phyloP scores from a whole-genome alignment of 305 asterid genomes.

The Andrographis paniculata region DNA sequence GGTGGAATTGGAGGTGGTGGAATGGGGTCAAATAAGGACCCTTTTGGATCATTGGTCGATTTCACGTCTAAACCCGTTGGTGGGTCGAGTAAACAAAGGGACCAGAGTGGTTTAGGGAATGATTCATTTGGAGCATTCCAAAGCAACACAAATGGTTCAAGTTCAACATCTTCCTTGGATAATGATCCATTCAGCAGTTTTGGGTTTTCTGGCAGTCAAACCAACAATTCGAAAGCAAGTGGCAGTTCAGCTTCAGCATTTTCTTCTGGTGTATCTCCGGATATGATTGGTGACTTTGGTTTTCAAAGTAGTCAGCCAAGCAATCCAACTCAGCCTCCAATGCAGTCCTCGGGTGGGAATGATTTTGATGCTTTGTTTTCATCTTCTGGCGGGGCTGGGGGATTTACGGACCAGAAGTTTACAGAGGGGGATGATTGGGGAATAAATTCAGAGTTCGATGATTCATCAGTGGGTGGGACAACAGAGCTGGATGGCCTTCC shows the following conservation, averaged over 20 bases:
- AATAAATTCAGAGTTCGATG: constrained; percentile 42
- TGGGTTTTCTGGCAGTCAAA: constrained; percentile 46
- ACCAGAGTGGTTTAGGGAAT: constrained; percentile 26
- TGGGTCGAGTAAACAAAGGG: constrained; percentile 39
- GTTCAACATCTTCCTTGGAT: constrained; percentile 23
- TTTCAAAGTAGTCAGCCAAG: constrained; percentile 24
- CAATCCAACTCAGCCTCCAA: constrained; percentile 37
- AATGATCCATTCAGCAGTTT: constrained; percentile 49
- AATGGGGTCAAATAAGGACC: constrained; percentile 50
- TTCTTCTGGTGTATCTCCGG: too few species aligned
- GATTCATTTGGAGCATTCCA: constrained; percentile 53
- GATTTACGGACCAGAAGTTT: constrained; percentile 32
- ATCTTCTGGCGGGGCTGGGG: constrained; percentile 28
- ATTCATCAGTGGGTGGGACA: constrained; percentile 48
- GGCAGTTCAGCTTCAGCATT: too few species aligned
- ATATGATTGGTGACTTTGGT: too few species aligned
- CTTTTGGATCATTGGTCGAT: constrained; percentile 74
- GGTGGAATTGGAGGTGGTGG: constrained; percentile 36
- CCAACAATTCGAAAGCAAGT: too few species aligned
- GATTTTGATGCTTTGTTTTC: constrained; percentile 57
- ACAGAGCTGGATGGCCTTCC: constrained; percentile 93
- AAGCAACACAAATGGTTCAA: constrained; percentile 29
- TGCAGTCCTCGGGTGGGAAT: constrained; percentile 33
- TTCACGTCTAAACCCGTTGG: constrained; percentile 39
- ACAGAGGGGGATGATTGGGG: constrained; percentile 70